Base-by-base conservation (phyloP, 352 stramenopile species). In the Pythium biforme region DNA sequence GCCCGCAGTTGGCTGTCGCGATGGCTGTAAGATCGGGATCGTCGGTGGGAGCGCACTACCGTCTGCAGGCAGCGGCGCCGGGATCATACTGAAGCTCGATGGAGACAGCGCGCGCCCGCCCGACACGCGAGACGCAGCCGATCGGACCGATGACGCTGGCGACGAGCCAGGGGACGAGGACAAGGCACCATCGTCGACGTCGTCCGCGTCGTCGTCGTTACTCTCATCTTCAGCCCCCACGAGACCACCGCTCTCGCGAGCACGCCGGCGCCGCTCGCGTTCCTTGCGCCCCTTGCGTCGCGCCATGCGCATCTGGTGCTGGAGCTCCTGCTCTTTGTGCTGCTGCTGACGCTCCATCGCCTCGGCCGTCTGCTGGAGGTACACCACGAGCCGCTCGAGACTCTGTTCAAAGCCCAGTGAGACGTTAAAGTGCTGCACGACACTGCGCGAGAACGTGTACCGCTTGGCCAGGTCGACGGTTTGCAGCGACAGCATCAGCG, bases 341-440 rank as follows among this genome's bases (percentile, higher is more conserved):
- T 65, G 39, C 23, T 68, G 59, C 50, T 72, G 54, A 4, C 66
- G 66, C 7, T 51, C 23, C 39, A 62, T 65, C 3, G 66, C 59
- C 26, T 72, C 59, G 2, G 55, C 56, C 22, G 66, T 59, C 53
- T 72, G 66, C 25, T 68, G 59, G 19, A 72, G 49, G 37, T 72
- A 72, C 20, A 72, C 31, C 1, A 77, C 69, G 4, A 94, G 77
- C 34, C 75, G 66, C 37, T 89, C 78, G 7, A 89, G 53, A 47
- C 85, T 94, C 54, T 94, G 78, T 19, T 86, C 73, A 47, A 84
- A 92, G 27, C 85, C 85, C 26, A 94, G 73, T 10, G 81, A 89
- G 45, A 76, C 72, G 55, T 92, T 92, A 55, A 94, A 90, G 47
- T 94, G 85, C 43, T 92, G 81, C 26, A 92, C 66, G 46, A 87